phyloP scores from a whole-genome alignment of 495 filamentous ascomycete genomes.

The Aspergillus heteromorphus region DNA sequence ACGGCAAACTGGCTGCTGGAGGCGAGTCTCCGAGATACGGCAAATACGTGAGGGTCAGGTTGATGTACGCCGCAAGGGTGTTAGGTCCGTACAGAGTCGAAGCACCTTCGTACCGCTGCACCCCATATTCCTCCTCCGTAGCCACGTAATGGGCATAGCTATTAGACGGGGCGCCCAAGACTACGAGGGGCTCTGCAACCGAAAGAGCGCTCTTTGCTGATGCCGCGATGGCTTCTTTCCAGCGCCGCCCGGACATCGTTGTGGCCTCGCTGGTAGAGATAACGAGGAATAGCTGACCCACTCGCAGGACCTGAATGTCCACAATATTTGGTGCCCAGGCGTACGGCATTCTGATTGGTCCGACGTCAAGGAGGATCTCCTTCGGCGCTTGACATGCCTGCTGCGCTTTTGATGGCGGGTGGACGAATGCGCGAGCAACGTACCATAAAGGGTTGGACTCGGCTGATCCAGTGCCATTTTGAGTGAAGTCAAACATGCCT shows the following conservation, averaged over 20 bases:
- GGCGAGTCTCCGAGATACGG: slow-evolving; percentile 53
- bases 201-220: slow-evolving; percentile 44
- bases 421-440: slow-evolving; percentile 66
- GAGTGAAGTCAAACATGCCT: slow-evolving; percentile 90
- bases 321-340: slow-evolving; percentile 90
- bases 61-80: slow-evolving; percentile 85
- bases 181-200: slow-evolving; percentile 59
- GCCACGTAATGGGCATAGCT: slow-evolving; percentile 95
- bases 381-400: slow-evolving; percentile 75
- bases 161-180: slow-evolving; percentile 91
- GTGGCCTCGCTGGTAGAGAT: slow-evolving; percentile 87
- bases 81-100: slow-evolving; percentile 93
- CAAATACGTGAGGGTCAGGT: slow-evolving; percentile 68
- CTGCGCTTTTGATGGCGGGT: slow-evolving; percentile 67
- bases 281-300: slow-evolving; percentile 84
- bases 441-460: slow-evolving; percentile 75
- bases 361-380: slow-evolving; percentile 85
- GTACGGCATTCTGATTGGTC: slow-evolving; percentile 74
- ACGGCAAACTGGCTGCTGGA: slow-evolving; percentile 40
- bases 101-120: slow-evolving; percentile 93
- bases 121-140: slow-evolving; percentile 83
- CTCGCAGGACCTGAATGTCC: slow-evolving; percentile 82
- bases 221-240: slow-evolving; percentile 74
- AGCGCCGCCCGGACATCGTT: slow-evolving; percentile 91
- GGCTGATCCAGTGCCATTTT: slow-evolving; percentile 70